Base-by-base conservation (phyloP, 306 rosid species). In the Gillenia trifoliata region DNA sequence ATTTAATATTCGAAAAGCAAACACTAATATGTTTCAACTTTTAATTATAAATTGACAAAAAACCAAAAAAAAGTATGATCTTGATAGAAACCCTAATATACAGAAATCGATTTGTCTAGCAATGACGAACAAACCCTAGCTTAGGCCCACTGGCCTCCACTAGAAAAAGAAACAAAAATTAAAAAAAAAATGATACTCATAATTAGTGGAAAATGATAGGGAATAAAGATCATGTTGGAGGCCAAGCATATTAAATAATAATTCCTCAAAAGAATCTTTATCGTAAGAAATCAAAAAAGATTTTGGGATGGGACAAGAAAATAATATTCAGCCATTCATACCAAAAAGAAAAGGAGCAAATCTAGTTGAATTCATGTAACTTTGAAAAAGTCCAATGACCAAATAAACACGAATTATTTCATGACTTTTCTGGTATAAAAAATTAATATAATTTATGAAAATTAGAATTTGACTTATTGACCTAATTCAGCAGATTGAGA, bases 131-230 rank as follows among this genome's bases (percentile, higher is more conserved):
- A 2, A 38, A 38, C 11, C 41, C 41, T 1, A 36, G 41, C 41
- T 38, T 38, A 8, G 41, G 41, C 11, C 41, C 41, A 2, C 11
- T 38, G 41, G 41, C 11, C 41, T 38, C n/a, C 22, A 49, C 55
- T 1, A 49, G 20, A 2, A 0, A 5, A 47, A 47, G 10, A 40
- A 36, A 36, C 1, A 0, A 8, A 2, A 36, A 7, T 31, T 30
- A 30, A 34, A 34, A 45, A 43, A 10, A 47, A 47, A 4, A 13
- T 16, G 20, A 28, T 57, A 19, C 38, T 26, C 55, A 7, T 55
- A 57, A 72, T 72, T 26, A 16, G 67, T 57, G 76, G 67, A 26
- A 57, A 56, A 56, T 2, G 55, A 56, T 57, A 25, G 66, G 66
- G 25, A 72, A 57, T 25, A 26, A 59, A 59, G 8, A 15, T 22